Base-by-base conservation (phyloP, 1,139 yeast genomes). In the Debaryomyces udenii region DNA sequence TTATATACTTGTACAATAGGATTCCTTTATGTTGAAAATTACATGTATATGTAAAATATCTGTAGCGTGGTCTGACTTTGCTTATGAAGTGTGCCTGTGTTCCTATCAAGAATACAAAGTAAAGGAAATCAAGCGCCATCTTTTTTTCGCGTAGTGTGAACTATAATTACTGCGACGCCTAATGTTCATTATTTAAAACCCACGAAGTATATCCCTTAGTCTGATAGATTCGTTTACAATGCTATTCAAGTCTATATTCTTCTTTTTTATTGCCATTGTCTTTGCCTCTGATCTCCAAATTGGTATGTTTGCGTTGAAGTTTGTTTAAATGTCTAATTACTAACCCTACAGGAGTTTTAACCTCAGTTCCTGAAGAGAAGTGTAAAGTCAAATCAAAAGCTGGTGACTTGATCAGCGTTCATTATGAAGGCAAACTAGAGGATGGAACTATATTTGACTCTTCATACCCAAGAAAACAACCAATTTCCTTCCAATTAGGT, bases 371-470 rank as follows among this genome's bases (percentile, higher is more conserved):
- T 6, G 71, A 58, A 11, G 68, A 56, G 6, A 71, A 78, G 39
- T 88, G 96, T 64, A 56, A 61, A 20, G 64, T 74, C 44, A 77
- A 72, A 57, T 76, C 93, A 26, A 60, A 72, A 45, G 60, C 66
- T 24, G 94, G 95, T 15, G 95, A 88, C 59, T 47, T 53, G 1
- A 78, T 88, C 27, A 63, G 76, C 20, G 91, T 88, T 38, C 95
- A 88, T 62, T 88, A 88, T 66, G 76, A 79, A 27, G 96, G 96
- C 22, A 68, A 64, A 37, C 73, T 88, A 45, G 79, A 70, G 43
- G 83, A 81, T 57, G 93, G 90, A 6, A 71, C 79, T 22, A 79
- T 76, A 18, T 88, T 88, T 55, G 96, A 88, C 62, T 77, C 87
- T n/a, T 86, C 94, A 5, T 70, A 72, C 46, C 62, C 66, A 34